A percentile compares a stretch with the other conserved stretches of the same genome.
Conservation (phyloP, 176 grass and related monocot genomes). For the Saccharum officinarum region DNA sequence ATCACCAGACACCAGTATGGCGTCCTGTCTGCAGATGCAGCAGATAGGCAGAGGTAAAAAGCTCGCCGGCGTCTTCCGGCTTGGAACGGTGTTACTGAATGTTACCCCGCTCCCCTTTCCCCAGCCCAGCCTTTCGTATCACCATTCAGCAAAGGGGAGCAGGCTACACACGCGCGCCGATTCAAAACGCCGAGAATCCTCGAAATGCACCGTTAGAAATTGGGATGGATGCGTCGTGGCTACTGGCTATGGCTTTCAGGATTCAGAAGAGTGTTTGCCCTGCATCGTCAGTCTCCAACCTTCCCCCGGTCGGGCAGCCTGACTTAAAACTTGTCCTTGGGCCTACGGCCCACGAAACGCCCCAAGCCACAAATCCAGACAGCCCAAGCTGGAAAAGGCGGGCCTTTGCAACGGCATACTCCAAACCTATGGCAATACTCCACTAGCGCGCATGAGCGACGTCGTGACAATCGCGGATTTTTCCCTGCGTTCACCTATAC, state of each 20-base stretch:
- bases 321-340: too few species aligned
- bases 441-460: too few species aligned
- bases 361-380: too few species aligned
- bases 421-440: too few species aligned
- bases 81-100: background rate
- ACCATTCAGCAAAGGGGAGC: background rate
- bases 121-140: background rate
- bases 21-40: background rate
- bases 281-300: too few species aligned
- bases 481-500: too few species aligned
- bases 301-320: too few species aligned
- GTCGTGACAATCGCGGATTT: too few species aligned
- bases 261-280: background rate
- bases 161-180: background rate
- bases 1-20: background rate
- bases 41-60: slow-evolving; percentile 24
- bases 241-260: background rate
- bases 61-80: background rate
- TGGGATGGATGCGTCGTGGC: background rate
- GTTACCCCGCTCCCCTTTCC: background rate
- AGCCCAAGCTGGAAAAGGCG: too few species aligned
- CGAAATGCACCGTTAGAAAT: background rate
- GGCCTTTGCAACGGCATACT: too few species aligned
- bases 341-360: background rate
- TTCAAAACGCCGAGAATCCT: background rate